Evolutionary conservation across 805 yeast genomes (phyloP).

Genomic region (Peterozyma xylosa): DNA sequence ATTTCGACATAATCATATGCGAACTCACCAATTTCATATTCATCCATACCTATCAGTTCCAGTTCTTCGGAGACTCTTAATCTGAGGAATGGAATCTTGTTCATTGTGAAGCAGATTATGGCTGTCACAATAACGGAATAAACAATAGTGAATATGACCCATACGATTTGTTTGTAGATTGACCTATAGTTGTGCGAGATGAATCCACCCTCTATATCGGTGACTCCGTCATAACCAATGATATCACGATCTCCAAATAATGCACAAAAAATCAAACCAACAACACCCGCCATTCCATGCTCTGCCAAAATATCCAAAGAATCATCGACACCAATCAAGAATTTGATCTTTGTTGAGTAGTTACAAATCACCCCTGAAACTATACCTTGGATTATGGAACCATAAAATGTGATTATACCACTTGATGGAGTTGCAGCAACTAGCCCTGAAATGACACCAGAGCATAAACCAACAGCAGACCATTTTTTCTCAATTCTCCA

Average conservation of each 20-base stretch:
- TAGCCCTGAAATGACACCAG: slow-evolving; percentile 91
- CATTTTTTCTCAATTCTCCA: slow-evolving; percentile 82
- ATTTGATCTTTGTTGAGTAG: slow-evolving; percentile 82
- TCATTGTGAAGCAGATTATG: slow-evolving; percentile 61
- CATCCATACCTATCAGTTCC: slow-evolving; percentile 88
- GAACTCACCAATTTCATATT: slow-evolving; percentile 95
- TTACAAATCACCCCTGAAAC: slow-evolving; percentile 81
- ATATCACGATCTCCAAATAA: slow-evolving; percentile 83
- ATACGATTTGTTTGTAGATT: slow-evolving; percentile 84
- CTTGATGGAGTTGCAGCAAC: slow-evolving; percentile 97
- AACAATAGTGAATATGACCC: slow-evolving; percentile 65
- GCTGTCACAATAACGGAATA: slow-evolving; percentile 75
- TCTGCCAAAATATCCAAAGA: slow-evolving; percentile 95
- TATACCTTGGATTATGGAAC: slow-evolving; percentile 78
- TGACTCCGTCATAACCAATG: slow-evolving; percentile 82
- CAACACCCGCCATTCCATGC: slow-evolving; percentile 94
- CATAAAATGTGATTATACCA: slow-evolving; percentile 88
- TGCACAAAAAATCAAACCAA: slow-evolving; percentile 86
- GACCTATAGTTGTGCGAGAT: slow-evolving; percentile 85
- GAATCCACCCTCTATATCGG: slow-evolving; percentile 90
- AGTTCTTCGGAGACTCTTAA: slow-evolving; percentile 78
- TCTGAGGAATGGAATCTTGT: slow-evolving; percentile 75
- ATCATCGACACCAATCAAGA: slow-evolving; percentile 77
- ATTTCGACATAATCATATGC: slow-evolving; percentile 99
- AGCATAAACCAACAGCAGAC: slow-evolving; percentile 92